Percentiles rank a stretch among this genome's conserved stretches.
Conservation (phyloP, 768 basidiomycete species). For the Xanthoconium stramineum region DNA sequence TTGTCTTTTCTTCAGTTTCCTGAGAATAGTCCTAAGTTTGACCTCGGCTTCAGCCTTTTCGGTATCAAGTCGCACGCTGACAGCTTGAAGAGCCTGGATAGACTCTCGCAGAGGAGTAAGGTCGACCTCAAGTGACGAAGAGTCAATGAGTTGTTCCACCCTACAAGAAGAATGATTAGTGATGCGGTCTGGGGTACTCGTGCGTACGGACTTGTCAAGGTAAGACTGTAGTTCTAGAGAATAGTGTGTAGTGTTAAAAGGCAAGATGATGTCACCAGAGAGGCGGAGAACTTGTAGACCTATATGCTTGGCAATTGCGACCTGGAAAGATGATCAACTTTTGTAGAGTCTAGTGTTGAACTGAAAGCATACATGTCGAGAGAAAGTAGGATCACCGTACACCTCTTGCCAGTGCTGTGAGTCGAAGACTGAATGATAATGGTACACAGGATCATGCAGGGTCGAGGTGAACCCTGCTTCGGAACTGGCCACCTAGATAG, state of each 20-base stretch:
- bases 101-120: constrained; percentile 44
- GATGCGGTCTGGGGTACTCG: constrained; percentile 24
- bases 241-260: constrained; percentile 78
- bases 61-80: constrained; percentile 53
- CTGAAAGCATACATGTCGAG: constrained; percentile 54
- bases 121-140: constrained; percentile 45
- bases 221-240: constrained; percentile 62
- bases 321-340: constrained; percentile 34
- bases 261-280: constrained; percentile 61
- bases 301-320: constrained; percentile 63
- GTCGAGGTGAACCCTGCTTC: constrained; percentile 31
- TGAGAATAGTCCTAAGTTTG: constrained; percentile 45
- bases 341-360: not conserved
- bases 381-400: constrained; percentile 75
- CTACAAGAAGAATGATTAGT: constrained; percentile 12
- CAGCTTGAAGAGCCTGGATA: constrained; percentile 46
- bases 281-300: constrained; percentile 64
- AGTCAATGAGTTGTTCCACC: constrained; percentile 26
- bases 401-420: constrained; percentile 67
- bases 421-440: constrained; percentile 78
- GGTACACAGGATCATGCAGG: constrained; percentile 62
- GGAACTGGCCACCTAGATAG: constrained; percentile 32
- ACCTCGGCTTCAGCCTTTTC: constrained; percentile 58
- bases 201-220: constrained; percentile 46
- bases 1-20: constrained; percentile 31